Conservation (phyloP, 2,329 filamentous ascomycete genomes). For the Fusarium lyarnte region DNA sequence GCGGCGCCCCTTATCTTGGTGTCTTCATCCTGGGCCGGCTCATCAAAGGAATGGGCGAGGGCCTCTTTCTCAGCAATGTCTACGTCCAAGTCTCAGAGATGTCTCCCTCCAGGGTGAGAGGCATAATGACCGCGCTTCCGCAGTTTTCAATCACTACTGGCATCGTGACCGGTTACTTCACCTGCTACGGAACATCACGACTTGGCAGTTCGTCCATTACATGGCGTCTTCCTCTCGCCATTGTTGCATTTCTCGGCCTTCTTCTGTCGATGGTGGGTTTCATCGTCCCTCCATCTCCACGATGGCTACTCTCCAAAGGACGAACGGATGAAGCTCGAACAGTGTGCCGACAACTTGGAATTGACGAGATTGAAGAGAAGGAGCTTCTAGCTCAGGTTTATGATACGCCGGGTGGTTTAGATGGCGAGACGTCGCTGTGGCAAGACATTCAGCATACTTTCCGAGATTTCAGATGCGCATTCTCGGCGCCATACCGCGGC, state of each 20-base stretch:
- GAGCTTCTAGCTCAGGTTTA: slow-evolving; percentile 45
- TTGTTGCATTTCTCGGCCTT: slow-evolving; percentile 48
- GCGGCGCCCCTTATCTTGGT: slow-evolving; percentile 49
- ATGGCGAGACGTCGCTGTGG: slow-evolving; percentile 44
- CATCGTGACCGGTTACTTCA: slow-evolving; percentile 66
- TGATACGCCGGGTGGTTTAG: slow-evolving; percentile 20
- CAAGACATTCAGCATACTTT: slow-evolving; percentile 44
- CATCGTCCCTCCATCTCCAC: slow-evolving; percentile 61
- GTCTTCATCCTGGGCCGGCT: slow-evolving; percentile 66
- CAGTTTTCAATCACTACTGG: slow-evolving; percentile 64
- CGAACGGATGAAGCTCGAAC: slow-evolving; percentile 54
- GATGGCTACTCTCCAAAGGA: slow-evolving; percentile 62
- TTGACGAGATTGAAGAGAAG: slow-evolving; percentile 56
- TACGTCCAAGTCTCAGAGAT: slow-evolving; percentile 68
- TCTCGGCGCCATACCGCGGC: slow-evolving; percentile 51
- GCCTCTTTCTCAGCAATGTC: slow-evolving; percentile 64
- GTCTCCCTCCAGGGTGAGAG: slow-evolving; percentile 60
- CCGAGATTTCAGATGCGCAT: slow-evolving; percentile 46
- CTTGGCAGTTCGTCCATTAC: slow-evolving; percentile 57
- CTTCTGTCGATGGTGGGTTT: slow-evolving; percentile 46
- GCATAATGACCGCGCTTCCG: slow-evolving; percentile 61
- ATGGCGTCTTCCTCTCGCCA: slow-evolving; percentile 64
- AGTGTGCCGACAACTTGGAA: slow-evolving; percentile 52
- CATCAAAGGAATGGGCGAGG: slow-evolving; percentile 66
- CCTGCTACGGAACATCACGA: slow-evolving; percentile 64